A percentile compares a stretch with the other conserved stretches of the same genome.
Conservation (phyloP, 176 grass and related monocot species). For the Oryza australiensis region DNA sequence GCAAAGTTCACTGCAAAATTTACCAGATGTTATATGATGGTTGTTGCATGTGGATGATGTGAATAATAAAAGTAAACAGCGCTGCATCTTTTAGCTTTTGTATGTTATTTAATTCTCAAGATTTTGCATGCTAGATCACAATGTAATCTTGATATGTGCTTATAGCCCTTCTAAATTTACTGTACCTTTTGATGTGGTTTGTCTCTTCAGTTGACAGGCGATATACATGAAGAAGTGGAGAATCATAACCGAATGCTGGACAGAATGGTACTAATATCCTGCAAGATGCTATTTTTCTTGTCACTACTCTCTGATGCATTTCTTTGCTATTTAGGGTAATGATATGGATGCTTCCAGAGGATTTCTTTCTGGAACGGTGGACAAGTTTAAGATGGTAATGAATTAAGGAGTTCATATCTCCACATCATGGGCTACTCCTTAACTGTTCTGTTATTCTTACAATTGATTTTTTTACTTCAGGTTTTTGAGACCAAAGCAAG, state of each 20-base stretch:
- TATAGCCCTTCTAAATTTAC: background rate
- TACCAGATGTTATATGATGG: background rate
- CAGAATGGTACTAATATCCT: slow-evolving; percentile 59
- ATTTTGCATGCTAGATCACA: background rate
- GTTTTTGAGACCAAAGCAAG: slow-evolving; percentile 88
- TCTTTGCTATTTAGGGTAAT: slow-evolving; percentile 62
- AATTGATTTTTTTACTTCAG: slow-evolving; percentile 32
- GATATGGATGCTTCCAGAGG: slow-evolving; percentile 91
- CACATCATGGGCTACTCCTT: background rate
- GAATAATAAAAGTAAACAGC: background rate
- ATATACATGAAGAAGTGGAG: slow-evolving; percentile 94
- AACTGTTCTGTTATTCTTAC: background rate
- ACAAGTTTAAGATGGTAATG: slow-evolving; percentile 83
- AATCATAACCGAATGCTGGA: slow-evolving; percentile 79
- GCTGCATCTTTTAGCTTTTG: background rate
- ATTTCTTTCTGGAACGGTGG: slow-evolving; percentile 79
- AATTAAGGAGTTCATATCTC: slow-evolving; percentile 15
- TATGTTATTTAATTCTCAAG: background rate
- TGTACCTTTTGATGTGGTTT: slow-evolving; percentile 15
- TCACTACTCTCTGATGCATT: slow-evolving; percentile 22
- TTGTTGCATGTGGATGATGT: background rate
- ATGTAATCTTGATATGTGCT: background rate
- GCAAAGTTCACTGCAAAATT: background rate
- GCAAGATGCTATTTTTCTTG: background rate
- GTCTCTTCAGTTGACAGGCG: slow-evolving; percentile 67